Base-by-base conservation (phyloP, 1,284 basidiomycete species). In the Apiotrichum gracile region DNA sequence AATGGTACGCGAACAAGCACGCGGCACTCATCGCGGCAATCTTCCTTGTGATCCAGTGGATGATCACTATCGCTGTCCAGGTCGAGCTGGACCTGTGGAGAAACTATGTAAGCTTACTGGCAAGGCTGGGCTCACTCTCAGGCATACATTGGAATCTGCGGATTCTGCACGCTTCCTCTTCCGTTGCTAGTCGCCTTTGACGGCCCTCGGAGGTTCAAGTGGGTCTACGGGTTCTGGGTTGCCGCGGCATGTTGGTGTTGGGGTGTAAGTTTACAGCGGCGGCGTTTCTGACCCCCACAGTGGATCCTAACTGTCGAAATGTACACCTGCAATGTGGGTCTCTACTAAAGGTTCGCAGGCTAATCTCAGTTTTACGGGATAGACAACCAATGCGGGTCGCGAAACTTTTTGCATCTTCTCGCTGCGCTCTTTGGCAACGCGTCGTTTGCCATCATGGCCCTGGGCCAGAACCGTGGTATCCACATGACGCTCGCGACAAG, bases 391-490 rank as follows among this genome's bases (percentile, higher is more conserved):
- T 52, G 52, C 47, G 47, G 47, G 37, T 24, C 26, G 7, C 45
- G 51, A n/a, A 40, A 35, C 31, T 50, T 51, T 35, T 19, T 55
- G 5, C 38, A 55, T 39, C 42, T 56, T 25, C 42, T 52, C 24
- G 50, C 47, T 2, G 27, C 41, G 5, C 47, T 58, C n/a, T 54
- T 52, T 60, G 87, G 83, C 13, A 72, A 87, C 22, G 87, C 87
- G 63, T 84, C 83, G 0, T 82, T 91, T 40, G 87, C 83, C 2
- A 72, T 91, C 9, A 87, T 91, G 64, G 87, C 86, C 4, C 70
- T 91, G 49, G 82, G 84, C 61, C 75, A 86, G 62, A 82, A 84
- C 54, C 79, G 89, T n/a, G 72, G 86, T 38, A 80, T 82, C n/a
- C 85, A 85, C 1, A 74, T 84, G 40, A 49, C 83, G 29, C 85